These are phyloP conservation scores for Ilyonectria mors-panacis DNA, from an alignment of 2,329 filamentous ascomycete genomes.

Conservation along the genomic window DNA sequence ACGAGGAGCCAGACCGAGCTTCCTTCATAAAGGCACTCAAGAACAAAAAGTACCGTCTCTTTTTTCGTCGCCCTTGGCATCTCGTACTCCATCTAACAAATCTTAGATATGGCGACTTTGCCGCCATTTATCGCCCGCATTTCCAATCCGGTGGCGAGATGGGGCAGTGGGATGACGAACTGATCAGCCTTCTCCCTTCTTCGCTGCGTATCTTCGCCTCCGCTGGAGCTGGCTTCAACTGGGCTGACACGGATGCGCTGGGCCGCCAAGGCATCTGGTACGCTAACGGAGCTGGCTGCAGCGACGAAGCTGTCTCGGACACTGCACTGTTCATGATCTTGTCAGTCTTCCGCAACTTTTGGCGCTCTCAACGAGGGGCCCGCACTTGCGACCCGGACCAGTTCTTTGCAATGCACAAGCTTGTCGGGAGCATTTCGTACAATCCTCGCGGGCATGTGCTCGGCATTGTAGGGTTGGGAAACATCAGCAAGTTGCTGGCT, in stretches of 20 bases:
- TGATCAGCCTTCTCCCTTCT: constrained; percentile 67
- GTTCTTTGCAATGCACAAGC: constrained; percentile 37
- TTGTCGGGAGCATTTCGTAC: constrained; percentile 56
- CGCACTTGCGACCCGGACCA: constrained; percentile 37
- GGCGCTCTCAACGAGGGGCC: constrained; percentile 54
- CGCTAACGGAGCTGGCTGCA: constrained; percentile 59
- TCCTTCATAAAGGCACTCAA: constrained; percentile 59
- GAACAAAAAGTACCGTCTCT: constrained; percentile 44
- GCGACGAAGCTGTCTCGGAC: constrained; percentile 61
- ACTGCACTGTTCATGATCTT: constrained; percentile 60
- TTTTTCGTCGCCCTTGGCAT: background rate
- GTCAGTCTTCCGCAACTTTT: constrained; percentile 65
- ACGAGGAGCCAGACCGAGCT: constrained; percentile 53
- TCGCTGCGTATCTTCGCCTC: constrained; percentile 72
- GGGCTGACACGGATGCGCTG: constrained; percentile 69
- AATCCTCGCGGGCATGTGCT: constrained; percentile 64
- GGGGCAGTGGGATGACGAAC: constrained; percentile 71
- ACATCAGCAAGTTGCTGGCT: constrained; percentile 62
- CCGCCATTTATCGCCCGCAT: constrained; percentile 69
- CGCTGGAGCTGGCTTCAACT: constrained; percentile 75
- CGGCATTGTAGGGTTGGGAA: constrained; percentile 67
- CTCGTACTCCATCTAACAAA: background rate
- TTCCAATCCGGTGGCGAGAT: constrained; percentile 75
- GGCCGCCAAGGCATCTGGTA: constrained; percentile 57
- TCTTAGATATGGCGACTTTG: constrained; percentile 43